Evolutionary conservation across 371 early-diverging fungal species (phyloP), one percentile per base, ranked within the genome.

Genomic region (Actinomucor elegans): DNA sequence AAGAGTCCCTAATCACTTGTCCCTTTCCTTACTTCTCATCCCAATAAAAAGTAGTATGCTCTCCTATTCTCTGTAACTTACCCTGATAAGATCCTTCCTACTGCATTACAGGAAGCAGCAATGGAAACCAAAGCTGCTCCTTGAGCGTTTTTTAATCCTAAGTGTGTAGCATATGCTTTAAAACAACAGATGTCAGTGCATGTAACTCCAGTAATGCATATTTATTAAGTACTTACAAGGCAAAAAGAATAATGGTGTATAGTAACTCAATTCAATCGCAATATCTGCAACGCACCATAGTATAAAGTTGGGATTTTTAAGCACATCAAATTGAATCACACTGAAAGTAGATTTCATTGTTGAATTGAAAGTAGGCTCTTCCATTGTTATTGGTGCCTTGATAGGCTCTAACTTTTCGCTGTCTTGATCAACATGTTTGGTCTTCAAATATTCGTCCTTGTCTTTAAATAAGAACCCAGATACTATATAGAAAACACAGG

Each of bases 211-310:
- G n/a, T 18, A 33, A 10, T 9, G 9, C 14, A 9, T 11, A n/a
- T 20, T 6, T 45, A 14, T 5, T 4, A 15, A 18, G 18, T 8
- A 45, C 32, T 45, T 45, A 45, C 45, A 45, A 56, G 71, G 71
- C 1, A 71, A 36, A 54, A 48, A 64, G 42, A 64, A 71, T n/a
- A 55, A 53, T 14, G 71, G 71, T 8, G 64, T 49, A 32, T 60
- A 57, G 18, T 70, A 70, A 6, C 54, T 57, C 52, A 66, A 32
- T 35, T 66, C 43, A 29, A 58, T 57, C 9, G 66, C 38, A 26
- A 59, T 63, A 10, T 54, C 62, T 4, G 56, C 57, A 33, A 57
- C n/a, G 36, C 55, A 58, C 66, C 66, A 70, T 3, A 70, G 43
- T 9, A 52, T 24, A 28, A 58, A 58, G 20, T 43, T 52, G n/a